phyloP scores from a whole-genome alignment of 352 stramenopile genomes.

The Stramenopiles sp. region DNA sequence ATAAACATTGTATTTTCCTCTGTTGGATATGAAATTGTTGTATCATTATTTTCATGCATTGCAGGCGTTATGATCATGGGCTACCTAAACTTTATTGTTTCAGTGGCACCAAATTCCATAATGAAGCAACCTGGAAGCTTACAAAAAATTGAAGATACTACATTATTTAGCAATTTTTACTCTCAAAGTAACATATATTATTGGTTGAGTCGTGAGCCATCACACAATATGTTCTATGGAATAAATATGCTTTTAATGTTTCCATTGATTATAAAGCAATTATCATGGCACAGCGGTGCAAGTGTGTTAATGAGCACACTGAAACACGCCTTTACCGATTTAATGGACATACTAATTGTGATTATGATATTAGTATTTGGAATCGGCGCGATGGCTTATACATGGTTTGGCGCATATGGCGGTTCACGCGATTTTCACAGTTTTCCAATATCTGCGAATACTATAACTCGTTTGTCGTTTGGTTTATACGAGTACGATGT shows the following conservation, averaged over 20 bases:
- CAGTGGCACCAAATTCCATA: too few species aligned
- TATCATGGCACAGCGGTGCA: constrained; percentile 9
- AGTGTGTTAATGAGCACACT: not conserved
- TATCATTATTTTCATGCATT: too few species aligned
- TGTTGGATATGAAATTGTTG: too few species aligned
- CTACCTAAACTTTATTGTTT: too few species aligned
- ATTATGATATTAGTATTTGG: not conserved
- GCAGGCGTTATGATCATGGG: too few species aligned
- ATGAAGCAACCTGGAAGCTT: not conserved
- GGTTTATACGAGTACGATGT: constrained; percentile 1
- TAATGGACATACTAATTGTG: not conserved
- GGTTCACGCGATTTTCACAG: constrained; percentile 1
- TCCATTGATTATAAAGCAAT: not conserved
- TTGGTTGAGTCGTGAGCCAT: not conserved
- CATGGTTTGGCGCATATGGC: not conserved
- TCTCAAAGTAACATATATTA: not conserved
- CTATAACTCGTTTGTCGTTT: constrained; percentile 4
- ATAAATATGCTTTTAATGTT: not conserved
- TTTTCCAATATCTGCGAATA: not conserved
- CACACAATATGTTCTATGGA: too few species aligned
- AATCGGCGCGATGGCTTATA: not conserved
- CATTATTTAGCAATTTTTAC: not conserved
- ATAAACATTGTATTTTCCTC: too few species aligned
- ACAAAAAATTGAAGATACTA: not conserved
- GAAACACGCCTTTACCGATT: not conserved